Evolutionary conservation across 148 eudicot species (phyloP).

Genomic region (Linanthus parryae): DNA sequence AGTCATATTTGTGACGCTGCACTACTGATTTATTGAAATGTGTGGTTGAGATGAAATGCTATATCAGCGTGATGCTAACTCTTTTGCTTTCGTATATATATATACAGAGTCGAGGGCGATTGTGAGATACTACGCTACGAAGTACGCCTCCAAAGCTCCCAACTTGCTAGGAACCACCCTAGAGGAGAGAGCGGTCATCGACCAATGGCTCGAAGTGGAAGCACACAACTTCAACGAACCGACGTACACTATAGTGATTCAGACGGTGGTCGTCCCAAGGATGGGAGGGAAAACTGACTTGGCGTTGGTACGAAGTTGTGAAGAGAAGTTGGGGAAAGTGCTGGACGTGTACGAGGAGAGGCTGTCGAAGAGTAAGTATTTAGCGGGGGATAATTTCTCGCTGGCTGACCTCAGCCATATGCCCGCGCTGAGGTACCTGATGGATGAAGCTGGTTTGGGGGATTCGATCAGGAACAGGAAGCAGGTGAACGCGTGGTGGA

Average conservation of each 20-base stretch:
- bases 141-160: conserved; percentile 23
- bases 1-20: background rate
- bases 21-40: background rate
- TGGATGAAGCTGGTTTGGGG: conserved; percentile 38
- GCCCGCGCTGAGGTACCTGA: conserved; percentile 37
- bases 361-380: conserved; percentile 36
- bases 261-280: conserved; percentile 44
- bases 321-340: conserved; percentile 45
- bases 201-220: conserved; percentile 77
- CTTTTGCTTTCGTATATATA: background rate
- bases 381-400: conserved; percentile 54
- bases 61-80: background rate
- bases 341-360: conserved; percentile 55
- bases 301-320: conserved; percentile 27
- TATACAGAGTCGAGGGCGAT: conserved; percentile 65
- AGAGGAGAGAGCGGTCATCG: conserved; percentile 57
- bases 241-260: conserved; percentile 44
- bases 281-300: conserved; percentile 39
- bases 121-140: conserved; percentile 59
- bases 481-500: conserved; percentile 59
- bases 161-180: conserved; percentile 45
- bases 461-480: conserved; percentile 33
- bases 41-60: background rate
- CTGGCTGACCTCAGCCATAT: conserved; percentile 64
- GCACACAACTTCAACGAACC: conserved; percentile 57